These are phyloP conservation scores for Saccharomycopsis babjevae DNA, from an alignment of 805 yeast species.

Conservation along the genomic window DNA sequence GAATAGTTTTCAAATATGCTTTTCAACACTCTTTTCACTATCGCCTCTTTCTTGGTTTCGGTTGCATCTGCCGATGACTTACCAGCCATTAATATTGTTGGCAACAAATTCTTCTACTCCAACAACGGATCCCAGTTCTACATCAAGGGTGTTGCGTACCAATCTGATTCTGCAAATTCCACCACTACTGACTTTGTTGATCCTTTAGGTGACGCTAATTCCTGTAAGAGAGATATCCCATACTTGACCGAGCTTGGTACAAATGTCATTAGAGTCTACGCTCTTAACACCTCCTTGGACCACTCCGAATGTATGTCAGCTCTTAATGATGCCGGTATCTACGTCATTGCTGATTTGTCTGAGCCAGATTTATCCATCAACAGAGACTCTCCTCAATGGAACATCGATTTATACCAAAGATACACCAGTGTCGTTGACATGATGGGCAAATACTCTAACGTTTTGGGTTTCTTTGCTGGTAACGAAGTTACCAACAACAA, in stretches of 20 bases:
- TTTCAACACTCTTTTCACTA: background rate
- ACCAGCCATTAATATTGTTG: conserved; percentile 50
- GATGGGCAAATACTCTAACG: conserved; percentile 66
- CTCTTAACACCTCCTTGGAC: conserved; percentile 58
- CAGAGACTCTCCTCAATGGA: conserved; percentile 74
- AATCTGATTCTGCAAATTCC: conserved; percentile 46
- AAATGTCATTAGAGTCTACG: conserved; percentile 79
- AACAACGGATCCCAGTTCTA: conserved; percentile 75
- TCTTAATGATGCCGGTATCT: conserved; percentile 77
- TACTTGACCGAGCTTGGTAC: conserved; percentile 57
- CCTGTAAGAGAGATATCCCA: conserved; percentile 80
- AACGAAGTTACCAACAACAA: conserved; percentile 88
- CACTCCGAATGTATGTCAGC: conserved; percentile 74
- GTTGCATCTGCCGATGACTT: conserved; percentile 15
- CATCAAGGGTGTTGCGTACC: conserved; percentile 75
- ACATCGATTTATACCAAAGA: conserved; percentile 56
- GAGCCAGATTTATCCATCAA: conserved; percentile 74
- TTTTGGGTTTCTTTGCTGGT: conserved; percentile 94
- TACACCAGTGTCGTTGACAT: conserved; percentile 77
- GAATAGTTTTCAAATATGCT: background rate
- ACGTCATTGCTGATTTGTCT: conserved; percentile 81
- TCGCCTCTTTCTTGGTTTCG: background rate
- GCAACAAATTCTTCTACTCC: conserved; percentile 69
- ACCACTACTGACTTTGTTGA: conserved; percentile 39
- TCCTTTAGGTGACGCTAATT: conserved; percentile 60